Evolutionary conservation across 495 filamentous ascomycete genomes (phyloP).

Genomic region (Bacidia rubella): DNA sequence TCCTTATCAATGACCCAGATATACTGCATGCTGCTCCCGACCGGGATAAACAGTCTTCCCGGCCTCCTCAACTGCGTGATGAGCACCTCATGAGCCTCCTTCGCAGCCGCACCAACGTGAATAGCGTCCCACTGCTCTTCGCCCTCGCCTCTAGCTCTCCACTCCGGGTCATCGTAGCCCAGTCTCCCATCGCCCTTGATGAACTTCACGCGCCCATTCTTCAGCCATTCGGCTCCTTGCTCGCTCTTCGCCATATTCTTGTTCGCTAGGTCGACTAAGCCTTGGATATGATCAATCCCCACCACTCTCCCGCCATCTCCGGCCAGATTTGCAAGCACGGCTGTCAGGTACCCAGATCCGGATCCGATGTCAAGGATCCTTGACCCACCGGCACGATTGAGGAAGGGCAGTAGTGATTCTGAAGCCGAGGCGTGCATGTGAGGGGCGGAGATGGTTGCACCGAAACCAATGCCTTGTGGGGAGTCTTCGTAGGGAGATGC

Average conservation of each 20-base stretch:
- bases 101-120: slow-evolving; percentile 85
- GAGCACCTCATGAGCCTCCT: slow-evolving; percentile 54
- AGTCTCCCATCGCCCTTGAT: slow-evolving; percentile 69
- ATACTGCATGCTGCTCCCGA: slow-evolving; percentile 56
- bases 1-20: slow-evolving; percentile 90
- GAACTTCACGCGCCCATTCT: slow-evolving; percentile 51
- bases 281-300: slow-evolving; percentile 79
- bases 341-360: slow-evolving; percentile 83
- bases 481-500: slow-evolving; percentile 72
- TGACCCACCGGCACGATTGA: slow-evolving; percentile 30
- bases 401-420: slow-evolving; percentile 52
- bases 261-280: slow-evolving; percentile 57
- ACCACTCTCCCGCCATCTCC: slow-evolving; percentile 44
- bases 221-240: slow-evolving; percentile 49
- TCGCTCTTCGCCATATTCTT: slow-evolving; percentile 60
- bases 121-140: slow-evolving; percentile 71
- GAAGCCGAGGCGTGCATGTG: slow-evolving; percentile 88
- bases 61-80: slow-evolving; percentile 67
- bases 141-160: slow-evolving; percentile 22
- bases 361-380: slow-evolving; percentile 78
- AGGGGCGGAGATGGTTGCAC: slow-evolving; percentile 86
- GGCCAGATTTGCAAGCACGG: slow-evolving; percentile 73
- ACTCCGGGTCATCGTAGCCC: slow-evolving; percentile 39
- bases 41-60: slow-evolving; percentile 74
- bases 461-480: slow-evolving; percentile 76